Percentiles rank a stretch among this genome's conserved stretches.
These are phyloP conservation scores for Paracoccidioides lutzii DNA, from an alignment of 2,329 filamentous ascomycete genomes.

Conservation along the genomic window DNA sequence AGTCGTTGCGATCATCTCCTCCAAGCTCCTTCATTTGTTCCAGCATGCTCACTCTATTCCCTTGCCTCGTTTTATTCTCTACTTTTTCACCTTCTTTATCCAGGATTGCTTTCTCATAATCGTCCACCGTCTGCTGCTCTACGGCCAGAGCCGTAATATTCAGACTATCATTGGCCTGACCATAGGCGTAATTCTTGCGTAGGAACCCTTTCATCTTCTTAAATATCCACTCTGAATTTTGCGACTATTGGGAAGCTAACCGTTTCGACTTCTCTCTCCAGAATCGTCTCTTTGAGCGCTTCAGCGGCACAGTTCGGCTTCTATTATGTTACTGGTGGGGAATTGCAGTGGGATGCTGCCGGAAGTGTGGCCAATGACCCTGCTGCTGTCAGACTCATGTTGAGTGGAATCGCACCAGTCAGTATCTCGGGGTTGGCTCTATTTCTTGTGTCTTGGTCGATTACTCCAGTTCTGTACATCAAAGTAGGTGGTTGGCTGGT, in stretches of 20 bases:
- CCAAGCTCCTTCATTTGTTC: slow-evolving; percentile 19
- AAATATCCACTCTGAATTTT: not conserved
- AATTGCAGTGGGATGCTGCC: slow-evolving; percentile 22
- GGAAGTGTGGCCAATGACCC: slow-evolving; percentile 19
- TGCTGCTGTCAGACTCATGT: slow-evolving; percentile 18
- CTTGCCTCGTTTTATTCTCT: slow-evolving; percentile 14
- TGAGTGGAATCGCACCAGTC: slow-evolving; percentile 20
- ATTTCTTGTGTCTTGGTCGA: slow-evolving; percentile 13
- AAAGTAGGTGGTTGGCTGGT: slow-evolving; percentile 15
- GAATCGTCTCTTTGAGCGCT: slow-evolving; percentile 14
- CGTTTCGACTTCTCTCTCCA: slow-evolving; percentile 4
- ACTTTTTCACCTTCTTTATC: slow-evolving; percentile 22
- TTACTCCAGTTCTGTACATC: slow-evolving; percentile 12
- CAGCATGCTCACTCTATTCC: slow-evolving; percentile 17
- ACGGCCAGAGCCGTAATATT: slow-evolving; percentile 10
- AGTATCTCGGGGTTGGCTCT: slow-evolving; percentile 13
- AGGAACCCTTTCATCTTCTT: slow-evolving; percentile 4
- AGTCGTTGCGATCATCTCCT: slow-evolving; percentile 15
- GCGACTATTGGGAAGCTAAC: not conserved
- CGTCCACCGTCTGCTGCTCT: slow-evolving; percentile 14
- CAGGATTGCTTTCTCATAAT: slow-evolving; percentile 16
- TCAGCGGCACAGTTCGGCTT: slow-evolving; percentile 21
- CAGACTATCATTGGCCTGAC: slow-evolving; percentile 10
- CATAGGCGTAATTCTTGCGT: slow-evolving; percentile 15
- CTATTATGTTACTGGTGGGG: slow-evolving; percentile 21